phyloP scores from a whole-genome alignment of 345 rosid species.

The Rhodamnia rubescens region DNA sequence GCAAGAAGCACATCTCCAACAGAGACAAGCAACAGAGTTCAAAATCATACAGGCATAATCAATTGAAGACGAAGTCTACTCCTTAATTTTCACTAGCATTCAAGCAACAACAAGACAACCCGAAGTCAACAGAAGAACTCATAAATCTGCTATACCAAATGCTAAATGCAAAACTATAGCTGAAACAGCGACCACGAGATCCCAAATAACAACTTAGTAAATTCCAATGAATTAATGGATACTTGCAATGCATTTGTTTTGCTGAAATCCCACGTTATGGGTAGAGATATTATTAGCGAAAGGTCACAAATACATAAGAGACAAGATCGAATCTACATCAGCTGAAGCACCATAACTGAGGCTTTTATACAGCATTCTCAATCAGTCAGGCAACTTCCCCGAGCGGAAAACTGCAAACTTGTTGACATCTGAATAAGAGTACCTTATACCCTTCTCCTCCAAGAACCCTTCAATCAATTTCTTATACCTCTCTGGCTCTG shows the following conservation, averaged over 20 bases:
- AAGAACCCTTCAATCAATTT: slow-evolving; percentile 32
- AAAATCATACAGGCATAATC: not conserved
- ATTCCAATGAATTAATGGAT: not conserved
- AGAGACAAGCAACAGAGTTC: not conserved
- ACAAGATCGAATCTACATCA: not conserved
- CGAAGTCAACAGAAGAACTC: not conserved
- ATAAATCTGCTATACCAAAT: not conserved
- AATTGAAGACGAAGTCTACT: not conserved
- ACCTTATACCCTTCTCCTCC: slow-evolving; percentile 37
- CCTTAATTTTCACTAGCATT: not conserved
- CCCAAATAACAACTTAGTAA: not conserved
- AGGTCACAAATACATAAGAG: not conserved
- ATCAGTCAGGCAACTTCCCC: slow-evolving; percentile 26
- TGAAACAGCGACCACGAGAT: not conserved
- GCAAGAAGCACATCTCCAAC: not conserved
- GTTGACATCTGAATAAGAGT: slow-evolving; percentile 31
- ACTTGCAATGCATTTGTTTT: not conserved
- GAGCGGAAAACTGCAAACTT: slow-evolving; percentile 54
- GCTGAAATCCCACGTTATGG: not conserved
- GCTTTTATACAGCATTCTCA: not conserved
- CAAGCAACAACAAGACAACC: not conserved
- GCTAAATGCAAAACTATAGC: not conserved
- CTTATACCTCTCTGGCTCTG: slow-evolving; percentile 44
- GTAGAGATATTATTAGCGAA: not conserved
- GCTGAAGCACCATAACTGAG: not conserved